These are phyloP conservation scores for Mycena vitilis DNA, from an alignment of 768 basidiomycete genomes.

Conservation along the genomic window DNA sequence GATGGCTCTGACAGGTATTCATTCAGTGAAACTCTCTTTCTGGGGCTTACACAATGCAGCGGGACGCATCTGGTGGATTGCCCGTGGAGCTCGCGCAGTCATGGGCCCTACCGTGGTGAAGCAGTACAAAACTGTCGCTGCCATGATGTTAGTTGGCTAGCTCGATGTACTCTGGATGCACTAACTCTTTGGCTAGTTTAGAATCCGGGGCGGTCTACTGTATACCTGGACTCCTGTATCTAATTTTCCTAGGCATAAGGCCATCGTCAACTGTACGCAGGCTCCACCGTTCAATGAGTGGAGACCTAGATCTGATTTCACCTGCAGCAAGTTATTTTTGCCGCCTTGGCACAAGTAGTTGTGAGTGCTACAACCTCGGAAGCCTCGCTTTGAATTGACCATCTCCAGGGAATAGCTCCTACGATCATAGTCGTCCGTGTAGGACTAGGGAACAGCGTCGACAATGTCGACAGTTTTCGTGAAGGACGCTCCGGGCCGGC, in stretches of 20 bases:
- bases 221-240: slow-evolving; percentile 27
- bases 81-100: slow-evolving; percentile 40
- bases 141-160: slow-evolving; percentile 40
- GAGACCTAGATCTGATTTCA: background rate
- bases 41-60: slow-evolving; percentile 33
- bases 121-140: slow-evolving; percentile 42
- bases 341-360: slow-evolving; percentile 28
- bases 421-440: slow-evolving; percentile 33
- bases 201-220: slow-evolving; percentile 32
- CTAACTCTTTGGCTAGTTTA: slow-evolving; percentile 5
- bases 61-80: slow-evolving; percentile 47
- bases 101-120: slow-evolving; percentile 38
- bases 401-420: slow-evolving; percentile 32
- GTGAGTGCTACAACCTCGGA: background rate
- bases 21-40: background rate
- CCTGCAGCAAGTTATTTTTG: slow-evolving; percentile 23
- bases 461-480: slow-evolving; percentile 27
- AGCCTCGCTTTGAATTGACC: background rate
- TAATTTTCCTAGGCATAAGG: slow-evolving; percentile 1
- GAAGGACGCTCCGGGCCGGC: background rate
- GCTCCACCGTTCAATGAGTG: background rate
- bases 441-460: slow-evolving; percentile 26
- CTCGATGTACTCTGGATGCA: no score
- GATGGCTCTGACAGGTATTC: slow-evolving; percentile 40
- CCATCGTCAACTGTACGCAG: slow-evolving; percentile 15